A percentile compares a stretch with the other conserved stretches of the same genome.
These are phyloP conservation scores for Cordyceps javanica DNA, from an alignment of 2,329 filamentous ascomycete genomes.

Conservation along the genomic window DNA sequence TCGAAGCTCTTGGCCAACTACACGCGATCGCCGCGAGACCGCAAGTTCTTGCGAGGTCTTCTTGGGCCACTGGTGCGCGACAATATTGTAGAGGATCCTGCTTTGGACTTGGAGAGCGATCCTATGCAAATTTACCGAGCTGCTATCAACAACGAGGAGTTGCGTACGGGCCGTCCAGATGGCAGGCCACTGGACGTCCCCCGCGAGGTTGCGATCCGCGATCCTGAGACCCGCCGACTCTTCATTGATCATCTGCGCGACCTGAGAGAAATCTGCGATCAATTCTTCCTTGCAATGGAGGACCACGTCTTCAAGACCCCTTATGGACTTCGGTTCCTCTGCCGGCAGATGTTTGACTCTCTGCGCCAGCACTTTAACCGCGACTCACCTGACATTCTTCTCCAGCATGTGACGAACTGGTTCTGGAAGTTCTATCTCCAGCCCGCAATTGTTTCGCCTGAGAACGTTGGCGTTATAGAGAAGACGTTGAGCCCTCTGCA, in stretches of 20 bases:
- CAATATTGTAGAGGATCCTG: constrained; percentile 87
- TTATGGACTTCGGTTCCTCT: constrained; percentile 84
- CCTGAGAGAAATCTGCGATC: constrained; percentile 87
- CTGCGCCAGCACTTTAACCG: constrained; percentile 71
- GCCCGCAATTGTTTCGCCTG: constrained; percentile 80
- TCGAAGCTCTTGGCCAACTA: constrained; percentile 80
- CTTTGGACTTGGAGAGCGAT: constrained; percentile 89
- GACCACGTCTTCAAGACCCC: constrained; percentile 83
- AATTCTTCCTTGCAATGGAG: constrained; percentile 77
- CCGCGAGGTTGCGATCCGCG: constrained; percentile 89
- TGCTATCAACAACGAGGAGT: constrained; percentile 93
- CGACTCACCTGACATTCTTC: constrained; percentile 69
- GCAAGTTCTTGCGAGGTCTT: constrained; percentile 85
- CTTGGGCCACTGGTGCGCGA: constrained; percentile 80
- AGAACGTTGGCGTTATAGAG: constrained; percentile 89
- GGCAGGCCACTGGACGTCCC: constrained; percentile 76
- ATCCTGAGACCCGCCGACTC: constrained; percentile 82
- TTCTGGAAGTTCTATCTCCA: constrained; percentile 92
- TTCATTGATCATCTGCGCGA: constrained; percentile 95
- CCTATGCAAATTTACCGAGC: constrained; percentile 96
- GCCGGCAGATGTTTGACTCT: constrained; percentile 76
- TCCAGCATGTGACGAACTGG: constrained; percentile 85
- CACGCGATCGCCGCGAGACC: constrained; percentile 81
- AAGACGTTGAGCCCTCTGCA: constrained; percentile 83
- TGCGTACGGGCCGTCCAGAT: constrained; percentile 82